These are phyloP conservation scores for Ustulina deusta DNA, from an alignment of 2,329 filamentous ascomycete species.

Conservation along the genomic window DNA sequence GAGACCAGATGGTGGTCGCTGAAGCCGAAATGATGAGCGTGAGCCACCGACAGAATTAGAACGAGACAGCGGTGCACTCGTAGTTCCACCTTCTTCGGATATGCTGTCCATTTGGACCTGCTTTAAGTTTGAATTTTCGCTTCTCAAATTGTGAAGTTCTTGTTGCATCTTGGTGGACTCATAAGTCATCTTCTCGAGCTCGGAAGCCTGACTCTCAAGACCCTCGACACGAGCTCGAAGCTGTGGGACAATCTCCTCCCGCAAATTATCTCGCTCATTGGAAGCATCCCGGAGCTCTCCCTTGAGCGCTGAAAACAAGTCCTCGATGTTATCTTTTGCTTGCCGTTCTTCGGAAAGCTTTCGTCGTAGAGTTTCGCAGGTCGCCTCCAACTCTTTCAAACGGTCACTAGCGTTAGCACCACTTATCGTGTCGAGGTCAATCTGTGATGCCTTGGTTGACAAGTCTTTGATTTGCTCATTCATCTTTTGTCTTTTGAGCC, in stretches of 20 bases:
- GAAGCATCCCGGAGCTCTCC: conserved; percentile 83
- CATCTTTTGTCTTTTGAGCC: conserved; percentile 77
- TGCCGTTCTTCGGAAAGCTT: conserved; percentile 86
- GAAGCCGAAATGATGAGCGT: conserved; percentile 63
- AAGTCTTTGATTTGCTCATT: conserved; percentile 87
- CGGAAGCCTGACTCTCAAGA: conserved; percentile 78
- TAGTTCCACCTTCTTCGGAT: conserved; percentile 50
- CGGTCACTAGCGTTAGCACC: conserved; percentile 68
- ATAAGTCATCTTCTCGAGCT: conserved; percentile 79
- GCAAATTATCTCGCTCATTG: conserved; percentile 91
- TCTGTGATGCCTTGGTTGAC: conserved; percentile 79
- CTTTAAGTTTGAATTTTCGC: conserved; percentile 72
- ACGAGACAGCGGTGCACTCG: conserved; percentile 57
- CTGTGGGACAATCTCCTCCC: conserved; percentile 87
- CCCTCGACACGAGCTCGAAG: conserved; percentile 81
- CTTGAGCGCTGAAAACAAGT: conserved; percentile 85
- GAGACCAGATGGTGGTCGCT: conserved; percentile 58
- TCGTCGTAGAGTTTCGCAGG: conserved; percentile 84
- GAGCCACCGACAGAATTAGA: conserved; percentile 55
- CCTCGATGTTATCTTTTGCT: conserved; percentile 93
- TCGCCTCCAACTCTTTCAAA: conserved; percentile 81
- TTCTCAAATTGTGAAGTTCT: conserved; percentile 78
- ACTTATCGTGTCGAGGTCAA: conserved; percentile 67
- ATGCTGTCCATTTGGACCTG: conserved; percentile 52
- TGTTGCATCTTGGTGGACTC: conserved; percentile 89